Base-by-base conservation (phyloP, 306 rosid species). In the Prunus fruticosa region DNA sequence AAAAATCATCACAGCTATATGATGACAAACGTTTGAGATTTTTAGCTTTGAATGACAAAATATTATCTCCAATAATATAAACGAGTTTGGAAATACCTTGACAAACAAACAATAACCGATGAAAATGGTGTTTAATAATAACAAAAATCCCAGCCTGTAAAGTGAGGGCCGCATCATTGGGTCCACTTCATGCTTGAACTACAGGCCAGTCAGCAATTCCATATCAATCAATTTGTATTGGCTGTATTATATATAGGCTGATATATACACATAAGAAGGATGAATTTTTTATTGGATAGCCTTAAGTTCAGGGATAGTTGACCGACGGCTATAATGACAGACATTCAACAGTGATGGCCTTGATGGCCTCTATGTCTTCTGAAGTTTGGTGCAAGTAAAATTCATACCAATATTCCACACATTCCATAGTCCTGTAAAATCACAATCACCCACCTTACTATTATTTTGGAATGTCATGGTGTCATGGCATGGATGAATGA, bases 191-290 rank as follows among this genome's bases (percentile, higher is more conserved):
- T 38, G 50, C n/a, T 54, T 65, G 76, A 72, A 60, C 30, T 34
- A 65, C 8, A 4, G 57, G 71, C 76, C 58, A 54, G 46, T 8
- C 64, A 6, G 79, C 62, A 41, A 38, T 61, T 82, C 71, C 43
- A 62, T 64, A 66, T 85, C 86, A 85, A 87, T 87, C 93, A 65
- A 82, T 71, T 80, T 87, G 74, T 73, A 22, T 73, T 61, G 75
- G 80, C 87, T 87, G 88, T 83, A 77, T 45, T 87, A 88, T 83
- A 77, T 45, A 81, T 78, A 62, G 9, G 43, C 80, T 53, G 67
- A 38, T 76, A 68, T 53, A 58, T 72, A 43, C 50, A 5, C 7
- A 32, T 32, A 32, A 5, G 20, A 11, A 10, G 74, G 76, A 68
- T 73, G 66, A 68, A 81, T 62, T 73, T 78, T 22, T 58, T 64